Evolutionary conservation across 768 basidiomycete species (phyloP), one percentile per base, ranked within the genome.

Genomic region (Auriculariales sp.): DNA sequence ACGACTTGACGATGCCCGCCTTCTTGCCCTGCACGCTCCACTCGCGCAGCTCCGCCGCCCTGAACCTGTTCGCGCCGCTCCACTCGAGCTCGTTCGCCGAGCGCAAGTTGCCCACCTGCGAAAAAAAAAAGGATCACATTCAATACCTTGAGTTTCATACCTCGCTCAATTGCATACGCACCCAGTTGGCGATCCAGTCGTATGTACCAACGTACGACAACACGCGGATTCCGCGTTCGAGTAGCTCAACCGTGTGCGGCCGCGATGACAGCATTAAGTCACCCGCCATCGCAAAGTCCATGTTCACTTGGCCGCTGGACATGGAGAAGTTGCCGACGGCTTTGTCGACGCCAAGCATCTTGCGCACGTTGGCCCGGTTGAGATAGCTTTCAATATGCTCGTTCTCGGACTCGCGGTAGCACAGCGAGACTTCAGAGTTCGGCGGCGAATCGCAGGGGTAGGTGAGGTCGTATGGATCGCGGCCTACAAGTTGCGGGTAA

Each of bases 121-220:
- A 5, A 19, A 32, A 9, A 32, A n/a, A 31, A 60, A 22, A 28
- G 36, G 45, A 33, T 44, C 29, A n/a, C n/a, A n/a, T n/a, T n/a
- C n/a, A n/a, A n/a, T n/a, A n/a, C n/a, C n/a, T n/a, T n/a, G n/a
- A n/a, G n/a, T n/a, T n/a, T n/a, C n/a, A n/a, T n/a, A n/a, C n/a
- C n/a, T n/a, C n/a, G n/a, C 6, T 7, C 7, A 5, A 6, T 17
- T 6, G 7, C 5, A 19, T 17, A 36, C 39, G 5, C 19, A 44
- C 64, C 76, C 78, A 83, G 59, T 86, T 84, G 59, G 83, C 87
- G 53, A 81, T 81, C 81, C 81, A 85, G 57, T 84, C 81, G 54
- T 79, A 81, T 36, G 77, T 81, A 17, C n/a, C 47, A 34, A 3
- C 22, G 53, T 63, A 64, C 33, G 55, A 61, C 10, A 68, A 53